A percentile compares a stretch with the other conserved stretches of the same genome.
Evolutionary conservation across 306 rosid species (phyloP).

Genomic region (Ziziphus jujuba): DNA sequence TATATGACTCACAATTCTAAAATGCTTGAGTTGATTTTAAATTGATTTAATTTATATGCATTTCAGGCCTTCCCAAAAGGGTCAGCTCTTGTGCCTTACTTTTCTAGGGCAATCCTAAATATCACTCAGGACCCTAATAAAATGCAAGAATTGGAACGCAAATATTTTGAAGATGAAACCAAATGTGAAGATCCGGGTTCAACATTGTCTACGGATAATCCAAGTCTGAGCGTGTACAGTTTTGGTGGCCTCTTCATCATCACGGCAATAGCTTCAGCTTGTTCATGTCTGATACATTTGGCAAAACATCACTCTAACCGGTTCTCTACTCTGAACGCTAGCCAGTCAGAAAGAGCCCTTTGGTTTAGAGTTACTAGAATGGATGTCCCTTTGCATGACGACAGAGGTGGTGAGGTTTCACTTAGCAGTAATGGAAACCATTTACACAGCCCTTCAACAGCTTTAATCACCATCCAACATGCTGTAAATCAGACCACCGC

Average conservation of each 20-base stretch:
- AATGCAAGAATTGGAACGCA: too few relatives aligned
- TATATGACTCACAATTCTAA: too few relatives aligned
- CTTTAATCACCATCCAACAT: too few relatives aligned
- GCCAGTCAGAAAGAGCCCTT: not conserved
- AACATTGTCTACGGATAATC: slow-evolving; percentile 14
- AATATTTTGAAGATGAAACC: slow-evolving; percentile 26
- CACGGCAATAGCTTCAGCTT: slow-evolving; percentile 28
- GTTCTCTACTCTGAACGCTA: slow-evolving; percentile 6
- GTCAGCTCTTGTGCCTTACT: slow-evolving; percentile 36
- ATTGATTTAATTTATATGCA: too few relatives aligned
- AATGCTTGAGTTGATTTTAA: too few relatives aligned
- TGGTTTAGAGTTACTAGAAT: too few relatives aligned
- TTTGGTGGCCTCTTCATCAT: slow-evolving; percentile 52
- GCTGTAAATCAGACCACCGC: too few relatives aligned
- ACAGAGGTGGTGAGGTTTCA: too few relatives aligned
- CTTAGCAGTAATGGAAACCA: too few relatives aligned
- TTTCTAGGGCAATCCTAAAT: slow-evolving; percentile 47
- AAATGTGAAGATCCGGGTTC: slow-evolving; percentile 13
- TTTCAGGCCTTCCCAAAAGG: slow-evolving; percentile 52
- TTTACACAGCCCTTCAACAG: too few relatives aligned
- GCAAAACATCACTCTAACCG: not conserved
- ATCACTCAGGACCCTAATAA: slow-evolving; percentile 32
- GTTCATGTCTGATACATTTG: slow-evolving; percentile 16
- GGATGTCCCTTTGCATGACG: too few relatives aligned
- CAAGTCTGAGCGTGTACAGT: slow-evolving; percentile 31